Conservation (phyloP, 148 eudicot species). For the Hydrangea macrophylla region DNA sequence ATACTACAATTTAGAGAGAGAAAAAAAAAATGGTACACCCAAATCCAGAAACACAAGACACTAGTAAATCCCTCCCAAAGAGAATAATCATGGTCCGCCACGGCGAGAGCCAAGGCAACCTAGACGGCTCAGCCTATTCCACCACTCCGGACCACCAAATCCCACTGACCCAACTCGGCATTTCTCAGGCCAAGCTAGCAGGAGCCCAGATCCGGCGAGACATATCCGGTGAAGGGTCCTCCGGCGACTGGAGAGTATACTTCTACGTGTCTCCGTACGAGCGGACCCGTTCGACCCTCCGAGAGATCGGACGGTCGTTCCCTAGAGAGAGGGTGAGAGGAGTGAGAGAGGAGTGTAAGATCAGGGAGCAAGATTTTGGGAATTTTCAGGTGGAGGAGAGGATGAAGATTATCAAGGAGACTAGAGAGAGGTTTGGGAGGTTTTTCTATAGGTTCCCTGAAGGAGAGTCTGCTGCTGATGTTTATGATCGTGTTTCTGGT, state of each 20-base stretch:
- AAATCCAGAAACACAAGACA: too few species aligned
- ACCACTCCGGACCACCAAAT: slow-evolving; percentile 65
- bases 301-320: slow-evolving; percentile 71
- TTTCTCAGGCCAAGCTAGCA: slow-evolving; percentile 41
- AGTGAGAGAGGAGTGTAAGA: slow-evolving; percentile 79
- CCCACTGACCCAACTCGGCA: slow-evolving; percentile 52
- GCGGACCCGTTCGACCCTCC: slow-evolving; percentile 64
- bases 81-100: slow-evolving; percentile 78
- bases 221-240: slow-evolving; percentile 24
- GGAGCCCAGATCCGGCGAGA: slow-evolving; percentile 48
- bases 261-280: slow-evolving; percentile 85
- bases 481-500: slow-evolving; percentile 94
- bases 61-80: slow-evolving; percentile 61
- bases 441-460: slow-evolving; percentile 91
- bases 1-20: too few species aligned
- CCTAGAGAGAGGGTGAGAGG: slow-evolving; percentile 52
- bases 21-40: too few species aligned
- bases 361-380: slow-evolving; percentile 91
- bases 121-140: slow-evolving; percentile 47
- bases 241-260: slow-evolving; percentile 51
- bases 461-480: slow-evolving; percentile 96
- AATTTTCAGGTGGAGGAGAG: slow-evolving; percentile 74
- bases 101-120: slow-evolving; percentile 81
- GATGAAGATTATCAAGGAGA: slow-evolving; percentile 64
- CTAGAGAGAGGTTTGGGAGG: slow-evolving; percentile 65